Conservation (phyloP, 1,284 basidiomycete genomes). For the Malassezia obtusa region DNA sequence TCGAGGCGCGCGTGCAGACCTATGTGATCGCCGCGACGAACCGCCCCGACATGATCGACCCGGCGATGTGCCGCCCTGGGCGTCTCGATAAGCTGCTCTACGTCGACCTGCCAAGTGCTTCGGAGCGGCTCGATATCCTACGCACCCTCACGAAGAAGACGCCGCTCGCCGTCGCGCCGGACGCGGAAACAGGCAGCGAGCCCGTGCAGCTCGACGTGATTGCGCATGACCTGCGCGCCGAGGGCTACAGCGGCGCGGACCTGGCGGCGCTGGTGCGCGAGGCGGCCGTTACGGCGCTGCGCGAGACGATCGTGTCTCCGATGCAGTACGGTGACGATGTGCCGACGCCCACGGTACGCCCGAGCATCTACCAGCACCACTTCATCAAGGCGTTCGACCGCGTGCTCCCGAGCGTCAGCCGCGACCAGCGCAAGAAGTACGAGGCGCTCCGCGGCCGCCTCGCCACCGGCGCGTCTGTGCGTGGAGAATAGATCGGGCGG, state of each 20-base stretch:
- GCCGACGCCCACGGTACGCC: neutral
- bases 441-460: constrained; percentile 11
- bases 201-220: constrained; percentile 28
- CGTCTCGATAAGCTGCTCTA: constrained; percentile 92
- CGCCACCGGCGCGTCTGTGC: constrained; percentile 3
- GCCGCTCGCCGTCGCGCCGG: constrained; percentile 55
- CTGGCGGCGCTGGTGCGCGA: constrained; percentile 50
- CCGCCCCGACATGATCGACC: constrained; percentile 97
- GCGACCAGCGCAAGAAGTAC: constrained; percentile 15
- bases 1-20: constrained; percentile 73
- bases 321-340: constrained; percentile 9
- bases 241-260: constrained; percentile 45
- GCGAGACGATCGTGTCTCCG: constrained; percentile 49
- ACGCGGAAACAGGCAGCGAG: constrained; percentile 51
- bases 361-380: constrained; percentile 11
- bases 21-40: constrained; percentile 97
- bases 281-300: constrained; percentile 74
- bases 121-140: constrained; percentile 72
- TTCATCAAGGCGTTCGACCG: constrained; percentile 13
- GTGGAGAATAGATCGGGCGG: neutral
- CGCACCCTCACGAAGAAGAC: constrained; percentile 58
- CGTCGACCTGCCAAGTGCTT: constrained; percentile 71
- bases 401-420: constrained; percentile 16
- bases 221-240: constrained; percentile 26
- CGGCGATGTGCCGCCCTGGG: constrained; percentile 93